A percentile compares a stretch with the other conserved stretches of the same genome.
phyloP scores from a whole-genome alignment of 495 filamentous ascomycete species.

The Penicillium macrosclerotiorum region DNA sequence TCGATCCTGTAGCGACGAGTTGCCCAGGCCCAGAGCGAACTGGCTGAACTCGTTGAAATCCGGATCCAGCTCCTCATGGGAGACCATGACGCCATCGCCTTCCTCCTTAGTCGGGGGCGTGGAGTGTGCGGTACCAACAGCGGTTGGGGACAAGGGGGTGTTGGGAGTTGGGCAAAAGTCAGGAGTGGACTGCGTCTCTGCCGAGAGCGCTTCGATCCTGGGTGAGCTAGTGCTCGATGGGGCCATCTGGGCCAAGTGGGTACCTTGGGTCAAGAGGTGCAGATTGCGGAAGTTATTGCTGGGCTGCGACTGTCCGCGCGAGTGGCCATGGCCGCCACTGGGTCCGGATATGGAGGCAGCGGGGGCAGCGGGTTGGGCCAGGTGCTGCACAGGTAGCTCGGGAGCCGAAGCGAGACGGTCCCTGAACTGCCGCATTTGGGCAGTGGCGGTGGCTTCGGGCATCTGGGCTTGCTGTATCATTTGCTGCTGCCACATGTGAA shows the following conservation, averaged over 20 bases:
- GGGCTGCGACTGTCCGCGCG: slow-evolving; percentile 28
- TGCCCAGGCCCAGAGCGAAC: slow-evolving; percentile 34
- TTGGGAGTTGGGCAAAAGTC: slow-evolving; percentile 39
- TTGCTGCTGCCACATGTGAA: slow-evolving; percentile 33
- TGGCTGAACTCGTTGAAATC: slow-evolving; percentile 40
- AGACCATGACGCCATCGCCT: slow-evolving; percentile 22
- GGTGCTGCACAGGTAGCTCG: slow-evolving; percentile 30
- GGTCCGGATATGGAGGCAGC: slow-evolving; percentile 22
- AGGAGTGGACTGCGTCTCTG: slow-evolving; percentile 35
- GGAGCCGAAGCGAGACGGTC: slow-evolving; percentile 42
- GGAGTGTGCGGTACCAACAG: slow-evolving; percentile 7
- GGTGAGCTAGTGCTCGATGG: slow-evolving; percentile 21
- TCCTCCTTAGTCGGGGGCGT: slow-evolving; percentile 11
- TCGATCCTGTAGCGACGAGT: slow-evolving; percentile 19
- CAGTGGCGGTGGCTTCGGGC: slow-evolving; percentile 18
- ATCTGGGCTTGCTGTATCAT: slow-evolving; percentile 30
- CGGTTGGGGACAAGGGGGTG: slow-evolving; percentile 35
- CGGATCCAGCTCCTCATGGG: slow-evolving; percentile 28
- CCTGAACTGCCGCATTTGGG: slow-evolving; percentile 36
- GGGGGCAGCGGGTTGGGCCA: slow-evolving; percentile 6
- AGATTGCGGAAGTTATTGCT: slow-evolving; percentile 22
- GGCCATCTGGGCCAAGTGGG: slow-evolving; percentile 16
- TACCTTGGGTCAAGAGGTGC: slow-evolving; percentile 25
- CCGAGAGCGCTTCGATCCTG: slow-evolving; percentile 21
- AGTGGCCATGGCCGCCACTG: slow-evolving; percentile 17